Percentiles rank a stretch among this genome's conserved stretches.
Evolutionary conservation across 2,329 filamentous ascomycete genomes (phyloP).

Genomic region (Exophiala sideris): DNA sequence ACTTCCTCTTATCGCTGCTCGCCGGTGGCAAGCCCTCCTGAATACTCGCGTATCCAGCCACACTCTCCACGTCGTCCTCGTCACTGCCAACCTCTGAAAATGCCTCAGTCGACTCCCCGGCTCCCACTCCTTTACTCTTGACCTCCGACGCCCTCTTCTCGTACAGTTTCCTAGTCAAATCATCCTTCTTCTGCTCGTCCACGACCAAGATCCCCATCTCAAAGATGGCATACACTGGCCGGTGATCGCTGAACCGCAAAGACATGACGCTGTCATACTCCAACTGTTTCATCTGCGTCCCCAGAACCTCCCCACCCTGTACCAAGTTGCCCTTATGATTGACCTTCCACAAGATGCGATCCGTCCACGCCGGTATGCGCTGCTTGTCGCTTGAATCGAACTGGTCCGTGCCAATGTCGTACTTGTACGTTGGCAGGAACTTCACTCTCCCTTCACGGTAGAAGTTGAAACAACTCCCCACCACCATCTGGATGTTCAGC

Average conservation of each 20-base stretch:
- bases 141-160: conserved; percentile 57
- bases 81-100: conserved; percentile 50
- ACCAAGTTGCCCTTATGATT: conserved; percentile 21
- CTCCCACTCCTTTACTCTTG: conserved; percentile 50
- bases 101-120: conserved; percentile 57
- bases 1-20: conserved; percentile 60
- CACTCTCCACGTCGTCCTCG: conserved; percentile 62
- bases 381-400: conserved; percentile 94
- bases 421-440: conserved; percentile 95
- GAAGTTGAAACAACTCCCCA: conserved; percentile 81
- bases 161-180: conserved; percentile 73
- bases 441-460: conserved; percentile 87
- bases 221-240: conserved; percentile 91
- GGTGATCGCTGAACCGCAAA: conserved; percentile 86
- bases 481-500: conserved; percentile 95
- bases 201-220: conserved; percentile 77
- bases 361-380: conserved; percentile 95
- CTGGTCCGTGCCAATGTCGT: conserved; percentile 78
- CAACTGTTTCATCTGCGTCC: conserved; percentile 74
- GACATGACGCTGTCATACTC: conserved; percentile 81
- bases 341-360: conserved; percentile 77
- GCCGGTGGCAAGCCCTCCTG: conserved; percentile 69
- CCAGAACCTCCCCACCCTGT: conserved; percentile 36
- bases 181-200: conserved; percentile 69
- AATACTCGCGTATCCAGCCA: conserved; percentile 76